phyloP scores from a whole-genome alignment of 495 filamentous ascomycete species.

The Penicillium tannophilum region DNA sequence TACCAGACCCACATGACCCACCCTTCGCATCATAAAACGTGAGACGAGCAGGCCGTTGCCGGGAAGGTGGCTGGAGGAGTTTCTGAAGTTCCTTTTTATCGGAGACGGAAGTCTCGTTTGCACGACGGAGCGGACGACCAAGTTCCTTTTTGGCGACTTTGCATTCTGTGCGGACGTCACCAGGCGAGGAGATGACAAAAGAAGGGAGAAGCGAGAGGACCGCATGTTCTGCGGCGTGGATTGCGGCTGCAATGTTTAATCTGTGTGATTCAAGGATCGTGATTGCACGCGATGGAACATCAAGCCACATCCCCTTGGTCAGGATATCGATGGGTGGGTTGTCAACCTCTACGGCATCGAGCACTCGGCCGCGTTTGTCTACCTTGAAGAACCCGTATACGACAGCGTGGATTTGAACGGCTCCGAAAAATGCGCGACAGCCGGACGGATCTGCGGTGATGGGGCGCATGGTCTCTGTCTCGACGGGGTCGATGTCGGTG shows the following conservation, averaged over 20 bases:
- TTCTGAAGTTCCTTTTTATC: slow-evolving; percentile 19
- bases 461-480: slow-evolving; percentile 78
- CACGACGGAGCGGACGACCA: slow-evolving; percentile 33
- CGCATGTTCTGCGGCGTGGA: slow-evolving; percentile 93
- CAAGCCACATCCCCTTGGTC: slow-evolving; percentile 95
- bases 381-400: slow-evolving; percentile 98
- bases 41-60: slow-evolving; percentile 86
- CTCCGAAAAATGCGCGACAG: slow-evolving; percentile 76
- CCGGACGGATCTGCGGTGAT: slow-evolving; percentile 49
- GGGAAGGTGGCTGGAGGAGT: slow-evolving; percentile 46
- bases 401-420: slow-evolving; percentile 77
- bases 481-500: slow-evolving; percentile 91
- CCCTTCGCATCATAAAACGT: slow-evolving; percentile 97
- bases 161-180: slow-evolving; percentile 92
- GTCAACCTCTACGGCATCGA: slow-evolving; percentile 90
- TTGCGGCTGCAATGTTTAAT: slow-evolving; percentile 84
- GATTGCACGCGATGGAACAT: slow-evolving; percentile 78
- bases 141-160: slow-evolving; percentile 80
- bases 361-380: slow-evolving; percentile 76
- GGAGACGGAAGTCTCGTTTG: slow-evolving; percentile 21
- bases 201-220: slow-evolving; percentile 83
- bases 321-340: slow-evolving; percentile 86
- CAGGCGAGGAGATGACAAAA: slow-evolving; percentile 83
- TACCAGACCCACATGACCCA: slow-evolving; percentile 78
- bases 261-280: slow-evolving; percentile 70